Conservation (phyloP, 1,284 basidiomycete genomes). For the Agaricales sp. region DNA sequence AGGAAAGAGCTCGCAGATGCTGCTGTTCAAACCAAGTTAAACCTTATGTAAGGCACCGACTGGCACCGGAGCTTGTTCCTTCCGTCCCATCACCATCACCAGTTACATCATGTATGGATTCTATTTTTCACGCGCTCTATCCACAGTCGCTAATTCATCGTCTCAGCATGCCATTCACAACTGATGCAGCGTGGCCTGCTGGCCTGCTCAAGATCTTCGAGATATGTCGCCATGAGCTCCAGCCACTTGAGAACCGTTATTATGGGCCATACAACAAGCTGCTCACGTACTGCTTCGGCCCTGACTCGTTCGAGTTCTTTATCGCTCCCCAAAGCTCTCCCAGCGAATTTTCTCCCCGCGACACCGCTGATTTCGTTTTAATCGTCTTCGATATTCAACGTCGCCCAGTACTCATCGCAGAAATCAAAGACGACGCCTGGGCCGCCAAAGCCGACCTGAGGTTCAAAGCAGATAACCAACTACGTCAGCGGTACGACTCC, state of each 20-base stretch:
- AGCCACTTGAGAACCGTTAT: slow-evolving; percentile 13
- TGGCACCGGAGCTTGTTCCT: no score
- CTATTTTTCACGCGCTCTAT: no score
- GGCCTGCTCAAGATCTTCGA: slow-evolving; percentile 15
- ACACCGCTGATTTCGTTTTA: slow-evolving; percentile 10
- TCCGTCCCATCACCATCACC: no score
- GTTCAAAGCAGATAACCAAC: slow-evolving; percentile 13
- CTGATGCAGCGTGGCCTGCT: slow-evolving; percentile 13
- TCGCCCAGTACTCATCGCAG: slow-evolving; percentile 12
- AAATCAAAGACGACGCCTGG: slow-evolving; percentile 15
- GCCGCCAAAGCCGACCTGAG: slow-evolving; percentile 12
- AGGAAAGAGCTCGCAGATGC: no score
- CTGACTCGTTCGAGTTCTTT: slow-evolving; percentile 12
- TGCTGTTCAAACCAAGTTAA: no score
- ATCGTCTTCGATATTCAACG: slow-evolving; percentile 11
- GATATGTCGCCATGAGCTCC: slow-evolving; percentile 4
- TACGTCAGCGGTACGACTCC: slow-evolving; percentile 13
- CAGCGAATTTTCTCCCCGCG: slow-evolving; percentile 7
- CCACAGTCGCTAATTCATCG: no score
- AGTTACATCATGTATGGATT: no score
- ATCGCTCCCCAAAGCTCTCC: slow-evolving; percentile 11
- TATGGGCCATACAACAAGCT: slow-evolving; percentile 18
- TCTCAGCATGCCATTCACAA: slow-evolving; percentile 8
- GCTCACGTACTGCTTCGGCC: slow-evolving; percentile 15
- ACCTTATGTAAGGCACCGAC: no score